Base-by-base conservation (phyloP, 257 asterid species). In the Perilla frutescens region DNA sequence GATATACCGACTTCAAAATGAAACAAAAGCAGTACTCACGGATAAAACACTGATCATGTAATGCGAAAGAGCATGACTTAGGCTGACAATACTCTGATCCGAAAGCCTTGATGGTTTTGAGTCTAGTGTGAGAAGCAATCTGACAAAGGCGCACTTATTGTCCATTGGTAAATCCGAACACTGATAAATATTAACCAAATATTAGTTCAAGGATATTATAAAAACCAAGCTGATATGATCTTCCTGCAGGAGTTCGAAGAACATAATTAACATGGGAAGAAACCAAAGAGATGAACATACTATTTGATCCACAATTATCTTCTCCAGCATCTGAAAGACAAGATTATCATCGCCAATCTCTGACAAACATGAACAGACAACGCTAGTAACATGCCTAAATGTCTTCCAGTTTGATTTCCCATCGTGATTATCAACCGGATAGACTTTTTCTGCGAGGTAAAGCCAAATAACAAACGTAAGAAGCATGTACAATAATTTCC, bases 301-400 rank as follows among this genome's bases (percentile, higher is more conserved):
- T 31, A 87, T 84, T 76, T 84, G 92, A 76, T 88, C 88, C 62
- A 87, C 74, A 64, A 90, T 77, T 72, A 82, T 68, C 74, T 84
- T 91, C 88, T 91, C 99, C 84, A 91, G 76, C 84, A 90, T 81
- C 77, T 87, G 83, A 76, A 90, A 78, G 77, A 90, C 85, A 71
- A 87, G 88, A 83, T 37, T 34, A 79, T 57, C 81, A 71, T 91
- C 98, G 41, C 98, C 98, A 39, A 90, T 86, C 81, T 74, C 84
- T 2, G 96, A 86, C 87, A 91, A 74, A 63, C 66, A 74, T 66
- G 95, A 81, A 78, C 93, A 78, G 76, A 81, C 86, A 45, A 53
- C 56, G 76, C 85, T 75, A 51, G 88, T 77, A 45, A 94, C 71
- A 20, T 83, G 59, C 73, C 80, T 88, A 70, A 85, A 91, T 54